Evolutionary conservation across 2,329 filamentous ascomycete species (phyloP).

Genomic region (Xylaria sp.): DNA sequence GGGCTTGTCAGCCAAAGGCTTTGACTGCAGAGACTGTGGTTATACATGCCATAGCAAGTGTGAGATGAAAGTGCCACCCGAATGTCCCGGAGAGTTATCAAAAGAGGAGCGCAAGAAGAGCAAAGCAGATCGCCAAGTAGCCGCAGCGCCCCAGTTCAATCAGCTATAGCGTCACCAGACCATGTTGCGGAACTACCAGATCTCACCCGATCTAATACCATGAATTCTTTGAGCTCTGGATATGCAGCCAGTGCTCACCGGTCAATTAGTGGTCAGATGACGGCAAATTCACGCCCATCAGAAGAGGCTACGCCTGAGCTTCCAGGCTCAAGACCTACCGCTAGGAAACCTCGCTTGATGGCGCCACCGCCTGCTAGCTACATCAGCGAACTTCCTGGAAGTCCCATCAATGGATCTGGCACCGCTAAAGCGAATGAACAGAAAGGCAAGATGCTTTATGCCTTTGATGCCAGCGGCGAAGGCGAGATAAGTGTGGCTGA

Average conservation of each 20-base stretch:
- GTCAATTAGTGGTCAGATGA: conserved; percentile 68
- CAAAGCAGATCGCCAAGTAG: conserved; percentile 83
- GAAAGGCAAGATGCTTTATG: conserved; percentile 87
- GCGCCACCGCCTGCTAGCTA: conserved; percentile 88
- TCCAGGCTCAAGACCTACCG: conserved; percentile 56
- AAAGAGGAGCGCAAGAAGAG: conserved; percentile 97
- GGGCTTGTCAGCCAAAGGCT: conserved; percentile 95
- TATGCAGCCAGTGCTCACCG: conserved; percentile 81
- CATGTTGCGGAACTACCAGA: conserved; percentile 68
- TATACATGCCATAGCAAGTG: conserved; percentile 99
- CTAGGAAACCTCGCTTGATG: conserved; percentile 74
- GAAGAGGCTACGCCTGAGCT: conserved; percentile 55
- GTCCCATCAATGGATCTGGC: conserved; percentile 51
- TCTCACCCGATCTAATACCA: conserved; percentile 81
- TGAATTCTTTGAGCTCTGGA: conserved; percentile 87
- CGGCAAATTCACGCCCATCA: conserved; percentile 47
- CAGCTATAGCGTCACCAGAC: conserved; percentile 52
- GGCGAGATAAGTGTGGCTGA: conserved; percentile 84
- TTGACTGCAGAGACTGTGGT: conserved; percentile 93
- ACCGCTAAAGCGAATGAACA: conserved; percentile 54
- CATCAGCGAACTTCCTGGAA: conserved; percentile 69
- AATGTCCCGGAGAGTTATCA: conserved; percentile 89
- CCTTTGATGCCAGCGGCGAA: conserved; percentile 79
- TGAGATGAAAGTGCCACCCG: conserved; percentile 96
- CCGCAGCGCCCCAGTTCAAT: conserved; percentile 65